phyloP scores from a whole-genome alignment of 768 basidiomycete species.

The Vararia minispora region DNA sequence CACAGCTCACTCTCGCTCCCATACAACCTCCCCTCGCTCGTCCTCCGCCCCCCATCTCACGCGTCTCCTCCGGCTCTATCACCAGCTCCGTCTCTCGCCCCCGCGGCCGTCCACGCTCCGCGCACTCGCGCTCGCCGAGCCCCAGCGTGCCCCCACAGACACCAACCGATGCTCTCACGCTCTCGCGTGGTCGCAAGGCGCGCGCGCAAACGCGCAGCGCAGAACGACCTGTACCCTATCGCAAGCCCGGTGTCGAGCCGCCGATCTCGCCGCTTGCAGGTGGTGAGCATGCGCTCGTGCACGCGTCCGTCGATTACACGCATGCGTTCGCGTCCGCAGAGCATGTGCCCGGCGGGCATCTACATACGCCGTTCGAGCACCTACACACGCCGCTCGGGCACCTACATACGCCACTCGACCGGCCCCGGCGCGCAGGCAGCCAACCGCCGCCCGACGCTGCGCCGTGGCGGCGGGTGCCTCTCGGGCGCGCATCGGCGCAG shows the following conservation, averaged over 20 bases:
- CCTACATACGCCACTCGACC: background rate
- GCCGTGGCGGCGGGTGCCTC: conserved; percentile 9
- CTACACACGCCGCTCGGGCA: background rate
- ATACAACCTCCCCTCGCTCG: conserved; percentile 8
- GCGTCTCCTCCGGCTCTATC: conserved; percentile 23
- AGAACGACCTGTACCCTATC: no score
- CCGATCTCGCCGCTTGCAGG: conserved; percentile 1
- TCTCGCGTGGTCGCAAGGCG: background rate
- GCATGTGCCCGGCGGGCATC: background rate
- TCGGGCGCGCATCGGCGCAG: conserved; percentile 8
- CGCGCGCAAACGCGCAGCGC: conserved; percentile 5
- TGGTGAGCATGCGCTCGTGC: no score
- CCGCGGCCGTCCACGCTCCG: no score
- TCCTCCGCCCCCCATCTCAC: conserved; percentile 6
- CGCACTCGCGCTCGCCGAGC: conserved; percentile 40
- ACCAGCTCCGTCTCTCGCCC: conserved; percentile 15
- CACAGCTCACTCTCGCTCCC: conserved; percentile 1
- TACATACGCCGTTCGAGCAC: background rate
- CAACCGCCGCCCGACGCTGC: conserved; percentile 8
- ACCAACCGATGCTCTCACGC: conserved; percentile 21
- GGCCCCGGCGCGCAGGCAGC: conserved; percentile 9
- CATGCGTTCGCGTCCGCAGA: background rate
- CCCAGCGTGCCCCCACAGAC: conserved; percentile 36
- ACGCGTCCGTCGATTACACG: background rate
- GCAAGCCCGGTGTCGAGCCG: background rate